A percentile compares a stretch with the other conserved stretches of the same genome.
phyloP scores from a whole-genome alignment of 2,329 filamentous ascomycete genomes.

The Xylariaceae sp. region DNA sequence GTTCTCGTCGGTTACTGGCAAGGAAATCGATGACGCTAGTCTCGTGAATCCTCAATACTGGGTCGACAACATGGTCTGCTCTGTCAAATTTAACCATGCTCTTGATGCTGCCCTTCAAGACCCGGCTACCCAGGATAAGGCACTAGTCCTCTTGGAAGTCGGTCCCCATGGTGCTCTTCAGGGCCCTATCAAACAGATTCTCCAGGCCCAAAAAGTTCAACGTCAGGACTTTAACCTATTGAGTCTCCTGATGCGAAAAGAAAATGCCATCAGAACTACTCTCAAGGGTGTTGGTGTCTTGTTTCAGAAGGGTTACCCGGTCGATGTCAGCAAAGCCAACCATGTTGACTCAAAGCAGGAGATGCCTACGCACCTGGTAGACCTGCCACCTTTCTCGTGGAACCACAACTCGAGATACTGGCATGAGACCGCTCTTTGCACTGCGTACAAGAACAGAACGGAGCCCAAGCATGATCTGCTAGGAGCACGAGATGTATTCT shows the following conservation, averaged over 20 bases:
- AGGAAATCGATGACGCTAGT: slow-evolving; percentile 18
- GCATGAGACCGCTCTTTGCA: slow-evolving; percentile 31
- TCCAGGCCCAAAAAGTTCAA: slow-evolving; percentile 23
- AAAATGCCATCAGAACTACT: slow-evolving; percentile 24
- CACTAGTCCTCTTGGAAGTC: slow-evolving; percentile 27
- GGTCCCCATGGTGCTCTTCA: slow-evolving; percentile 32
- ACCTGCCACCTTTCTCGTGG: slow-evolving; percentile 43
- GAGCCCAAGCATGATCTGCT: slow-evolving; percentile 35
- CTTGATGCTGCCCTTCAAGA: slow-evolving; percentile 17
- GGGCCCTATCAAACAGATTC: slow-evolving; percentile 31
- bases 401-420: slow-evolving; percentile 38
- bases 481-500: slow-evolving; percentile 27
- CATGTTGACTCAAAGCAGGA: slow-evolving; percentile 24
- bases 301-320: slow-evolving; percentile 26
- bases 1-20: slow-evolving; percentile 25
- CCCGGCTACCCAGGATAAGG: slow-evolving; percentile 14
- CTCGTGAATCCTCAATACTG: slow-evolving; percentile 23
- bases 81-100: slow-evolving; percentile 33
- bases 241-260: slow-evolving; percentile 24
- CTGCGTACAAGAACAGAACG: slow-evolving; percentile 28
- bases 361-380: slow-evolving; percentile 26
- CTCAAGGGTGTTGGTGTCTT: slow-evolving; percentile 25
- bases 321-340: slow-evolving; percentile 29
- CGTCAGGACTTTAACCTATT: slow-evolving; percentile 20
- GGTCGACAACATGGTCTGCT: slow-evolving; percentile 29